A percentile compares a stretch with the other conserved stretches of the same genome.
Conservation (phyloP, 73 alveolate genomes). For the Tetrahymena elliotti region DNA sequence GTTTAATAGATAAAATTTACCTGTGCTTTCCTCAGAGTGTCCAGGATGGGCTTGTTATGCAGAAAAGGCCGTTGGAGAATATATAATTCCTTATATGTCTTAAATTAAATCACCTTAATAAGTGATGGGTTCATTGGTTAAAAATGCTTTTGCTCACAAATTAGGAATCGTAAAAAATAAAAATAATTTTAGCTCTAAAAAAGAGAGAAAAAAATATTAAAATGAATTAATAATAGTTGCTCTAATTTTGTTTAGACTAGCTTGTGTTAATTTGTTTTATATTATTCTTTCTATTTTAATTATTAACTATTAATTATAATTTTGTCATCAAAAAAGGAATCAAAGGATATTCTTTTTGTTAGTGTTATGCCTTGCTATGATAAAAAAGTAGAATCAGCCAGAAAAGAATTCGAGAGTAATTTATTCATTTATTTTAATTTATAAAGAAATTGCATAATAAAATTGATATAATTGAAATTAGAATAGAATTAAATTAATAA, state of each 20-base stretch:
- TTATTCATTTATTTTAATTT: too few relatives aligned
- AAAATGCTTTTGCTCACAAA: constrained; percentile 34
- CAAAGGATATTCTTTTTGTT: constrained; percentile 56
- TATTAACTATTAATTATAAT: neutral
- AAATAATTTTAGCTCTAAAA: too few relatives aligned
- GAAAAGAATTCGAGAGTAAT: constrained; percentile 28
- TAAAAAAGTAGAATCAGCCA: constrained; percentile 91
- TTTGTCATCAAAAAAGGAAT: neutral
- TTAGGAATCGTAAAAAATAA: neutral
- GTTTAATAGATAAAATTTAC: neutral
- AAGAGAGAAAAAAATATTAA: too few relatives aligned
- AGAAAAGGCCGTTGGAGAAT: constrained; percentile 85
- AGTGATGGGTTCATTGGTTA: constrained; percentile 53
- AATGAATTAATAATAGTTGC: neutral
- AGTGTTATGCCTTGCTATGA: constrained; percentile 96
- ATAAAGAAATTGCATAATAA: neutral
- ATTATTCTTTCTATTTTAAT: neutral
- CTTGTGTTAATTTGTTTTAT: neutral
- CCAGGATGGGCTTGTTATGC: constrained; percentile 99
- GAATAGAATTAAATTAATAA: neutral
- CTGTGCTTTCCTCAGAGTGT: constrained; percentile 85
- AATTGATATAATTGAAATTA: too few relatives aligned
- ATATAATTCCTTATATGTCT: constrained; percentile 76
- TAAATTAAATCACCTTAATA: constrained; percentile 83
- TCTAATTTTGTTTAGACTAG: neutral